Percentiles rank a stretch among this genome's conserved stretches.
Evolutionary conservation across 768 basidiomycete genomes (phyloP).

Genomic region (Royoungia palumana): DNA sequence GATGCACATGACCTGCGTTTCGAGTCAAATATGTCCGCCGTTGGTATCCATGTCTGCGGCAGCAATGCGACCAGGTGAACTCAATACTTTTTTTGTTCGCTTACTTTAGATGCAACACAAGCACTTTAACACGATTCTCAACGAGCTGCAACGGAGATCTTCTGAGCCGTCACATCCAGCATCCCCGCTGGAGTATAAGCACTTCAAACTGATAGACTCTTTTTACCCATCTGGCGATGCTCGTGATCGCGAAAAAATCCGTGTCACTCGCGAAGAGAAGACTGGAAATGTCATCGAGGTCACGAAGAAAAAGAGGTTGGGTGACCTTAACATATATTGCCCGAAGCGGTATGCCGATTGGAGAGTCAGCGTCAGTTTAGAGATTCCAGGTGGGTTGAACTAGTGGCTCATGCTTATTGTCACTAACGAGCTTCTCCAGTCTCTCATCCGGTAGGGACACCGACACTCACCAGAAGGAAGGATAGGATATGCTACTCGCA

Average conservation of each 20-base stretch:
- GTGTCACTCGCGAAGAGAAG: slow-evolving; percentile 82
- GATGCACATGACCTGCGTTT: slow-evolving; percentile 67
- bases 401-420: background rate
- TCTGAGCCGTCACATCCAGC: slow-evolving; percentile 48
- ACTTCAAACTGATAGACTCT: slow-evolving; percentile 74
- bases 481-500: slow-evolving; percentile 92
- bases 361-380: slow-evolving; percentile 90
- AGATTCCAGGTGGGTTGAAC: slow-evolving; percentile 69
- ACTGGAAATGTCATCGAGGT: slow-evolving; percentile 60
- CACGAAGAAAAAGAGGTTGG: slow-evolving; percentile 78
- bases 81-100: slow-evolving; percentile 3
- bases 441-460: slow-evolving; percentile 60
- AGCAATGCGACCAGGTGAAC: slow-evolving; percentile 7
- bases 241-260: slow-evolving; percentile 54
- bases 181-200: slow-evolving; percentile 67
- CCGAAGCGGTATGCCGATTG: slow-evolving; percentile 86
- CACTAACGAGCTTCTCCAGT: slow-evolving; percentile 38
- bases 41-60: slow-evolving; percentile 39
- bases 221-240: slow-evolving; percentile 56
- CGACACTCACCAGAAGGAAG: slow-evolving; percentile 68
- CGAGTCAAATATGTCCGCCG: slow-evolving; percentile 89
- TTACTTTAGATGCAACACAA: slow-evolving; percentile 72
- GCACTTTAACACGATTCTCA: slow-evolving; percentile 84
- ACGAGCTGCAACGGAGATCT: slow-evolving; percentile 65
- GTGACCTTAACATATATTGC: slow-evolving; percentile 81